A percentile compares a stretch with the other conserved stretches of the same genome.
Conservation (phyloP, 2,329 filamentous ascomycete species). For the Teratosphaeria destructans region DNA sequence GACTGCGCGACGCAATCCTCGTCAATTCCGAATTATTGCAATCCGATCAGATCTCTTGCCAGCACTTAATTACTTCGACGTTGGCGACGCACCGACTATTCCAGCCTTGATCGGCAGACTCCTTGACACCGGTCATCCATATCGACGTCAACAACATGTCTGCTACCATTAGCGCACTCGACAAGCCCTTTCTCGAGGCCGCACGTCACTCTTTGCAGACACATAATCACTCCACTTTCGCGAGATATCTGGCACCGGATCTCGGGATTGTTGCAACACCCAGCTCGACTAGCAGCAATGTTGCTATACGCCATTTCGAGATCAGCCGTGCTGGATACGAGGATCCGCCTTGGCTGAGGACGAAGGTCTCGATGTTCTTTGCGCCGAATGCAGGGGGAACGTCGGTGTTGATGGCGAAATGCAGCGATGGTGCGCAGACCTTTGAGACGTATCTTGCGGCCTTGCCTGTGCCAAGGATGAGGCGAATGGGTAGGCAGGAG, state of each 20-base stretch:
- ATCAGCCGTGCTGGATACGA: neutral
- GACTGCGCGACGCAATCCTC: no score
- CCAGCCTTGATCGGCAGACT: no score
- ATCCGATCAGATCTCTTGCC: no score
- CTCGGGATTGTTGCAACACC: neutral
- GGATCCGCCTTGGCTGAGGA: neutral
- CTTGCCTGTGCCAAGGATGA: neutral
- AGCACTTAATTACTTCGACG: no score
- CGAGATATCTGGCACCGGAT: neutral
- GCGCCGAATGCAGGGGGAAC: neutral
- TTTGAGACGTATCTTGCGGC: neutral
- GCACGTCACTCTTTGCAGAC: neutral
- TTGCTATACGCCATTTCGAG: neutral
- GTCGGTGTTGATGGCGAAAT: neutral
- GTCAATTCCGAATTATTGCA: no score
- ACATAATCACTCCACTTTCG: neutral
- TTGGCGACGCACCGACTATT: no score
- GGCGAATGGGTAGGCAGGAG: neutral
- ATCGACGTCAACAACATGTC: neutral
- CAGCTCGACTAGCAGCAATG: neutral
- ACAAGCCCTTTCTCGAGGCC: neutral
- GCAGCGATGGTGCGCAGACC: neutral
- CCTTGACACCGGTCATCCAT: no score
- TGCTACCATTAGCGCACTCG: neutral
- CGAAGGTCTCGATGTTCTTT: neutral